Percentiles rank a stretch among this genome's conserved stretches.
Evolutionary conservation across 1,284 basidiomycete species (phyloP).

Genomic region (Cutaneotrichosporon sp.): DNA sequence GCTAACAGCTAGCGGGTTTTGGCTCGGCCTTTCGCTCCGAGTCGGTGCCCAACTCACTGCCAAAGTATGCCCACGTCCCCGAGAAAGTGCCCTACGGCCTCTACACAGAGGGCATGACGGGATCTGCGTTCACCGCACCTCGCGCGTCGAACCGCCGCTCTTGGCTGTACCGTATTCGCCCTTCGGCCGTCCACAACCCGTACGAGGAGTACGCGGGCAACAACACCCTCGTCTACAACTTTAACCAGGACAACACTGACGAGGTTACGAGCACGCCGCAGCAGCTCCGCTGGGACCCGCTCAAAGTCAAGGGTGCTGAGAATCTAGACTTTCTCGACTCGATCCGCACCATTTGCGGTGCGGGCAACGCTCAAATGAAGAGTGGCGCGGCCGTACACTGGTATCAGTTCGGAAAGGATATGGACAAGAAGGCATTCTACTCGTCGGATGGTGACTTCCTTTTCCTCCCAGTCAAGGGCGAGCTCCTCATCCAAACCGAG

Average conservation of each 20-base stretch:
- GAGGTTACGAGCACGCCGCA: constrained; percentile 55
- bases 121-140: constrained; percentile 63
- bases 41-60: constrained; percentile 49
- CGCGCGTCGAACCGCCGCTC: constrained; percentile 57
- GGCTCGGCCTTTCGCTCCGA: constrained; percentile 22
- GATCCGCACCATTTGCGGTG: constrained; percentile 64
- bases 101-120: constrained; percentile 62
- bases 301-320: constrained; percentile 47
- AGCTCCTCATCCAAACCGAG: constrained; percentile 68
- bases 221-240: constrained; percentile 14
- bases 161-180: constrained; percentile 55
- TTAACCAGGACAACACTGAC: constrained; percentile 12
- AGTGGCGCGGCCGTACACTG: constrained; percentile 66
- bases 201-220: constrained; percentile 20
- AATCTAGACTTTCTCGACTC: constrained; percentile 63
- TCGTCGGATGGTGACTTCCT: constrained; percentile 69
- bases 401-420: constrained; percentile 63
- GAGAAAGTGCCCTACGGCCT: constrained; percentile 64
- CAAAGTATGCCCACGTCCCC: constrained; percentile 63
- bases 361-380: constrained; percentile 63
- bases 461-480: constrained; percentile 65
- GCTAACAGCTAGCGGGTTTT: constrained; percentile 17
- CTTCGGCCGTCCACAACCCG: constrained; percentile 62
- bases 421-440: constrained; percentile 65
- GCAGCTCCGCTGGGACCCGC: constrained; percentile 66